Evolutionary conservation across 768 basidiomycete species (phyloP), one percentile per base, ranked within the genome.

Genomic region (Tulasnella sp.): DNA sequence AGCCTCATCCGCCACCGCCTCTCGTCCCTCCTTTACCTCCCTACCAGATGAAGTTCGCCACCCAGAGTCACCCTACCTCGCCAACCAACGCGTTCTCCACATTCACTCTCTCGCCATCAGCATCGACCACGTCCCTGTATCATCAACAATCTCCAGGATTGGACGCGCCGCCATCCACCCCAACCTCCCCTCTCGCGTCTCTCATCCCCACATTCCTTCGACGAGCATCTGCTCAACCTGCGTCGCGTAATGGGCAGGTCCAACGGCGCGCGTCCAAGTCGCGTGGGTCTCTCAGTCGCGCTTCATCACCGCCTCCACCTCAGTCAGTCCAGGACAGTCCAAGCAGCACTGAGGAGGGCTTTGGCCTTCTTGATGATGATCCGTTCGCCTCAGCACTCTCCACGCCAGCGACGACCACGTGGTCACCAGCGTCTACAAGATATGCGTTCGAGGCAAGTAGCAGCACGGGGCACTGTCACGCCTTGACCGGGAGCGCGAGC

Each of bases 361-460:
- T 48, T 17, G 55, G 55, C 1, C 46, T 57, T 12, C 44, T 57
- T 27, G 55, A 57, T 30, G 44, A 57, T 15, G 55, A 57, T 24
- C 55, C 55, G 10, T 57, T 57, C 55, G 55, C 55, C n/a, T 57
- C 34, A 15, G 15, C 34, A 5, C 5, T 15, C 34, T 15, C 34
- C 34, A 38, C 15, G 15, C 34, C 34, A 38, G 34, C 34, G 34
- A 15, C 34, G 34, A 15, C 34, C 15, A 38, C 34, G 15, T 38
- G 34, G 34, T 38, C 34, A 38, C 34, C 34, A 5, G 34, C 34
- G 5, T 38, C 34, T 7, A 5, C 34, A 38, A 5, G 34, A 38
- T 38, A 38, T 15, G 34, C 34, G 34, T 38, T 38, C 15, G 34
- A 38, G 34, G 34, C 34, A 15, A 38, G 34, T 15, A 38, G 34